phyloP scores from a whole-genome alignment of 2,329 filamentous ascomycete species.

The Colletotrichum kahawae region DNA sequence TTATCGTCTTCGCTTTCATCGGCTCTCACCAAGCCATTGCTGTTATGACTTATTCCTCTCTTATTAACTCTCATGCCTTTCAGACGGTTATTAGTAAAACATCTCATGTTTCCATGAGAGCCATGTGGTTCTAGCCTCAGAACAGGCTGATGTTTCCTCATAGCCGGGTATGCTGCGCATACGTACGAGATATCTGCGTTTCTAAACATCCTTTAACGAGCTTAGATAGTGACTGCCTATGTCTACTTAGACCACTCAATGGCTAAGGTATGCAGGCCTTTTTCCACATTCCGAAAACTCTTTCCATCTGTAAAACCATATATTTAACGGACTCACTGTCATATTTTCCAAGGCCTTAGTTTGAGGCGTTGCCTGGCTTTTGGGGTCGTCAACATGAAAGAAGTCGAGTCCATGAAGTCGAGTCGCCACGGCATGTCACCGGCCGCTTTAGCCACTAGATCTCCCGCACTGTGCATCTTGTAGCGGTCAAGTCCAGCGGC shows the following conservation, averaged over 20 bases:
- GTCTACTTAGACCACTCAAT: no score
- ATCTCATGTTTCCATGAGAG: no score
- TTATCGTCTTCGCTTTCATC: accelerated
- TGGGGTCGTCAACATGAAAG: neutral
- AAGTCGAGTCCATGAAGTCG: neutral
- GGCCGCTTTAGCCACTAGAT: neutral
- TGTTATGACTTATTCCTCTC: no score
- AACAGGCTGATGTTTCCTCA: neutral
- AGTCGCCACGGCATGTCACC: neutral
- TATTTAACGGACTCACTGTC: no score
- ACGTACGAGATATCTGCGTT: neutral
- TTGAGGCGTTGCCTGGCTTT: neutral
- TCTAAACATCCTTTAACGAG: neutral
- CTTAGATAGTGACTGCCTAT: neutral
- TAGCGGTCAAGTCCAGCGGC: neutral
- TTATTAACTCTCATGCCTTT: no score
- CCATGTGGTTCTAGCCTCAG: neutral
- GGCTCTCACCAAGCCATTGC: neutral
- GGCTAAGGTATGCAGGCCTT: no score
- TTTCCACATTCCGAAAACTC: no score
- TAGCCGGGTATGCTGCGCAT: neutral
- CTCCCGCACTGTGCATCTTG: neutral
- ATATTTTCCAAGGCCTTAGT: no score
- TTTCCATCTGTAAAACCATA: no score
- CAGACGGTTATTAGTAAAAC: no score